phyloP scores from a whole-genome alignment of 106 monocot genomes.

The Apostasia ramifera region DNA sequence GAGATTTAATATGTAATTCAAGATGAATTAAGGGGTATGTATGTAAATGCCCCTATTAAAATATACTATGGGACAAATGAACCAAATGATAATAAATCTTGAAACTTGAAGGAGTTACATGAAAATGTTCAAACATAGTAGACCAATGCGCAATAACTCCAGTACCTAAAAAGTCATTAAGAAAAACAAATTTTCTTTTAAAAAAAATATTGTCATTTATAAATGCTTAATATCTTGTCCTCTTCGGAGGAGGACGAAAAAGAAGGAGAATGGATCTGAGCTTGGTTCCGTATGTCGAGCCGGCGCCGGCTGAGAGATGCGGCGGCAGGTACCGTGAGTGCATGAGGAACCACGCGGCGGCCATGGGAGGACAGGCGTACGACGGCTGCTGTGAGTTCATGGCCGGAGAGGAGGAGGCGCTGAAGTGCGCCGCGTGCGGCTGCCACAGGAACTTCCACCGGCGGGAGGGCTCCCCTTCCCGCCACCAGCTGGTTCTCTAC shows the following conservation, averaged over 20 bases:
- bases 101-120: too few relatives aligned
- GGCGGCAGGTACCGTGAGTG: conserved; percentile 33
- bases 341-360: conserved; percentile 53
- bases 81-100: too few relatives aligned
- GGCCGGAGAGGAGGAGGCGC: conserved; percentile 28
- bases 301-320: not conserved
- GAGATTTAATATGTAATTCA: too few relatives aligned
- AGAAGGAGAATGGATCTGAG: conserved; percentile 27
- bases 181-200: too few relatives aligned
- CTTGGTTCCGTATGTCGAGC: conserved; percentile 22
- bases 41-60: too few relatives aligned
- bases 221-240: not conserved
- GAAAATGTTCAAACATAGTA: too few relatives aligned
- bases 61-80: too few relatives aligned
- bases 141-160: too few relatives aligned
- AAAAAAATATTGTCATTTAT: not conserved
- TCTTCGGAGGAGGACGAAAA: not conserved
- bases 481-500: conserved; percentile 37
- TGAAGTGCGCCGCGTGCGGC: conserved; percentile 58
- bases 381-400: conserved; percentile 57
- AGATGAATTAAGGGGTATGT: too few relatives aligned
- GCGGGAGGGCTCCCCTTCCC: conserved; percentile 34
- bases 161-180: too few relatives aligned
- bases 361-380: conserved; percentile 42
- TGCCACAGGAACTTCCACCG: conserved; percentile 73